A percentile compares a stretch with the other conserved stretches of the same genome.
Conservation (phyloP, 2,329 filamentous ascomycete species). For the Achaetomium macrosporum region DNA sequence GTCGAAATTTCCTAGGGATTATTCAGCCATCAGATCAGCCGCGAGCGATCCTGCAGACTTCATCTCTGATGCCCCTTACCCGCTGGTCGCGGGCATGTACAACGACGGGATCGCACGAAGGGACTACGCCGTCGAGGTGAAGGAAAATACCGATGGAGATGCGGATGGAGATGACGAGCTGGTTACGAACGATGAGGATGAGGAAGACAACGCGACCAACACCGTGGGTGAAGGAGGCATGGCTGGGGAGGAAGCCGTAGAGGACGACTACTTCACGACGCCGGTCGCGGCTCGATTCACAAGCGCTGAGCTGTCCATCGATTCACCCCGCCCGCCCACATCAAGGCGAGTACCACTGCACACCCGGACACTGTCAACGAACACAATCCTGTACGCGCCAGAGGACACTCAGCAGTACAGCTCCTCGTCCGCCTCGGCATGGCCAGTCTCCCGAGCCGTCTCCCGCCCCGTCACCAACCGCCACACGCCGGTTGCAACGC, state of each 20-base stretch:
- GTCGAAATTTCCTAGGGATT: slow-evolving; percentile 39
- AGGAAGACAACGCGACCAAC: slow-evolving; percentile 45
- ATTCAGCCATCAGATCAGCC: slow-evolving; percentile 53
- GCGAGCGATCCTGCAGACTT: slow-evolving; percentile 61
- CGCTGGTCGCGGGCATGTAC: slow-evolving; percentile 23
- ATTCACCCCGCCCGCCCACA: slow-evolving; percentile 25
- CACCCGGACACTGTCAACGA: slow-evolving; percentile 68
- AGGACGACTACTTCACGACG: slow-evolving; percentile 52
- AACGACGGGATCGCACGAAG: slow-evolving; percentile 31
- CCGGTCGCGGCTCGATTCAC: slow-evolving; percentile 40
- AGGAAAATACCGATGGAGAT: slow-evolving; percentile 71
- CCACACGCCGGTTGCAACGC: slow-evolving; percentile 34
- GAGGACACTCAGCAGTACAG: slow-evolving; percentile 35
- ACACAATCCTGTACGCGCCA: slow-evolving; percentile 80
- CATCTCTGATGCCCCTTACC: slow-evolving; percentile 40
- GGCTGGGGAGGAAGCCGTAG: slow-evolving; percentile 25
- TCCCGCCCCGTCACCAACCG: slow-evolving; percentile 36
- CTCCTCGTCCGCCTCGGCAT: slow-evolving; percentile 41
- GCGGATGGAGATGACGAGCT: slow-evolving; percentile 87
- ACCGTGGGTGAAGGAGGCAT: slow-evolving; percentile 30
- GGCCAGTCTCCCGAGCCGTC: slow-evolving; percentile 25
- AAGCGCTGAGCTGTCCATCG: slow-evolving; percentile 28
- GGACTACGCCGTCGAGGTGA: slow-evolving; percentile 41
- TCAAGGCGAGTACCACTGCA: slow-evolving; percentile 45
- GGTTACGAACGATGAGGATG: slow-evolving; percentile 72